A percentile compares a stretch with the other conserved stretches of the same genome.
Evolutionary conservation across 2,329 filamentous ascomycete species (phyloP).

Genomic region (Paracoccidioides brasiliensis): DNA sequence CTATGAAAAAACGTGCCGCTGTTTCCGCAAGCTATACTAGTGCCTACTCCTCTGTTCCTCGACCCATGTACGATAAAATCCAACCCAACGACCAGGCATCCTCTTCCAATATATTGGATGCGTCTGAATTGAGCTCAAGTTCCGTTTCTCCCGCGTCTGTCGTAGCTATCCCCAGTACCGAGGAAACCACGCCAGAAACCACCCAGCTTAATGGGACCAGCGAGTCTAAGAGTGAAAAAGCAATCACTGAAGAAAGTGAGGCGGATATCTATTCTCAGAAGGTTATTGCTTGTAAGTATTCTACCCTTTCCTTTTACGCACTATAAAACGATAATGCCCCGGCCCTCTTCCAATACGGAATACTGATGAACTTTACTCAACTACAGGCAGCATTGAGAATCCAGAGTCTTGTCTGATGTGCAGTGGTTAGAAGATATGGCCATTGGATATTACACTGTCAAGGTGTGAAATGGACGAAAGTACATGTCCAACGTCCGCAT

Average conservation of each 20-base stretch:
- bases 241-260: conserved; percentile 54
- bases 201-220: conserved; percentile 35
- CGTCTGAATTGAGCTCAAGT: conserved; percentile 34
- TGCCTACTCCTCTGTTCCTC: conserved; percentile 48
- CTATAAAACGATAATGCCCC: too few relatives aligned
- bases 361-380: conserved; percentile 20
- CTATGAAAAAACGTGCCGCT: conserved; percentile 56
- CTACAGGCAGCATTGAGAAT: conserved; percentile 81
- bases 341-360: not conserved
- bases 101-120: conserved; percentile 33
- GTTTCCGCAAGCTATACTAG: conserved; percentile 46
- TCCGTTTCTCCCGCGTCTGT: conserved; percentile 50
- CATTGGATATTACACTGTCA: not conserved
- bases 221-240: conserved; percentile 10
- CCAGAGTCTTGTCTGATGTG: conserved; percentile 94
- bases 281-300: conserved; percentile 62
- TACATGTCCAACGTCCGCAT: not conserved
- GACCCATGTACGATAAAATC: conserved; percentile 45
- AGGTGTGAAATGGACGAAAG: not conserved
- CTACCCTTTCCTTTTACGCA: conserved; percentile 12
- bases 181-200: conserved; percentile 50
- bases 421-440: conserved; percentile 53
- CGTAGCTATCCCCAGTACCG: conserved; percentile 51
- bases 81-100: conserved; percentile 20
- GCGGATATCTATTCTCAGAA: conserved; percentile 93